phyloP scores from a whole-genome alignment of 495 filamentous ascomycete genomes.

The Penicillium odoratum region DNA sequence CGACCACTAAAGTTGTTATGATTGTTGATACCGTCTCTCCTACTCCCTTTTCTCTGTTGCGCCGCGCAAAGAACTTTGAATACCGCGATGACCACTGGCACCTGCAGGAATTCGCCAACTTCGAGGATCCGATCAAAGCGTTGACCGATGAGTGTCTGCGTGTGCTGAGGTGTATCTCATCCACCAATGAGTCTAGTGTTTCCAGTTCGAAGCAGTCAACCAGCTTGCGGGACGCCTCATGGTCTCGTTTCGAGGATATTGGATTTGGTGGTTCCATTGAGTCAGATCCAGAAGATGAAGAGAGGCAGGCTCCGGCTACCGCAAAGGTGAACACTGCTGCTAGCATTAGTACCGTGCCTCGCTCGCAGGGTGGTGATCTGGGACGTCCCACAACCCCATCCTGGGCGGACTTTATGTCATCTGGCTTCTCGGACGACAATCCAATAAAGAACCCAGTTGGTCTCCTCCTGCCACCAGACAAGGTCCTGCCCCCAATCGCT shows the following conservation, averaged over 20 bases:
- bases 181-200: slow-evolving; percentile 77
- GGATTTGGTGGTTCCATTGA: slow-evolving; percentile 82
- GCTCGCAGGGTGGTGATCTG: slow-evolving; percentile 59
- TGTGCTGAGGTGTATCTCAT: slow-evolving; percentile 85
- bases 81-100: slow-evolving; percentile 86
- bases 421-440: slow-evolving; percentile 80
- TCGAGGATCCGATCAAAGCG: slow-evolving; percentile 84
- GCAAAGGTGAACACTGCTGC: slow-evolving; percentile 30
- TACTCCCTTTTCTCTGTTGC: slow-evolving; percentile 87
- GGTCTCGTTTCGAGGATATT: slow-evolving; percentile 95
- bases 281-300: slow-evolving; percentile 62
- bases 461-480: slow-evolving; percentile 82
- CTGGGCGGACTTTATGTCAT: slow-evolving; percentile 95
- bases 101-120: slow-evolving; percentile 78
- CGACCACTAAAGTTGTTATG: slow-evolving; percentile 90
- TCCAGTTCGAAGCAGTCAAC: slow-evolving; percentile 67
- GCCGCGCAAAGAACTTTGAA: slow-evolving; percentile 91
- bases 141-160: slow-evolving; percentile 91
- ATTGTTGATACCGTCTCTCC: slow-evolving; percentile 95
- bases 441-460: slow-evolving; percentile 49
- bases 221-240: slow-evolving; percentile 78
- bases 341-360: slow-evolving; percentile 58
- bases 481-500: slow-evolving; percentile 80
- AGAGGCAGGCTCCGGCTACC: slow-evolving; percentile 37
- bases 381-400: slow-evolving; percentile 92